These are phyloP conservation scores for Dictyostelium capitatum DNA, from an alignment of 78 protist species.

Conservation along the genomic window DNA sequence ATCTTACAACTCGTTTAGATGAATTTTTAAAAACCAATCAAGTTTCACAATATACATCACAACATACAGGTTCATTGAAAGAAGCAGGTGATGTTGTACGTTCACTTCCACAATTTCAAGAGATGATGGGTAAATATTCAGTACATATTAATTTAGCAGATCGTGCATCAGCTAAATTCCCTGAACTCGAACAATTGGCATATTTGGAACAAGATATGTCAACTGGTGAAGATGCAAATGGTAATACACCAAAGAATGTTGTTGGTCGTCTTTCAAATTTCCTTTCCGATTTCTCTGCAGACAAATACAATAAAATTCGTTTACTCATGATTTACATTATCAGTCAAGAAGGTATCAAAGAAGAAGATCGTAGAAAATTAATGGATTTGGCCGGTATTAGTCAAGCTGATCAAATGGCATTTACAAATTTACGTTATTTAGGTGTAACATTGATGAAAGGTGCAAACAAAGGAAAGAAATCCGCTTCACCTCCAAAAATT, in stretches of 20 bases:
- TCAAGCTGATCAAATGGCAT: slow-evolving; percentile 71
- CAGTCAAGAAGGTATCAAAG: slow-evolving; percentile 88
- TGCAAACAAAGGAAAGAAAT: slow-evolving; percentile 74
- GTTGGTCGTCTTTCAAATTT: slow-evolving; percentile 38
- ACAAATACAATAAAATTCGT: slow-evolving; percentile 65
- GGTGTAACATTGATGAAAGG: slow-evolving; percentile 84
- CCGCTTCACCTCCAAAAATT: slow-evolving; percentile 8
- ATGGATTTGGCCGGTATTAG: slow-evolving; percentile 74
- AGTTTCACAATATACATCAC: slow-evolving; percentile 35
- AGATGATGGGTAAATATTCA: slow-evolving; percentile 84
- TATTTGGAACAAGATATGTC: slow-evolving; percentile 90
- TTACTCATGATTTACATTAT: slow-evolving; percentile 84
- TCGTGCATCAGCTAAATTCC: slow-evolving; percentile 80
- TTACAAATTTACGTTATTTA: slow-evolving; percentile 73
- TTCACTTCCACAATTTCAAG: slow-evolving; percentile 91
- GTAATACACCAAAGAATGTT: slow-evolving; percentile 56
- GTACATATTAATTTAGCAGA: slow-evolving; percentile 86
- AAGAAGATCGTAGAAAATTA: slow-evolving; percentile 58
- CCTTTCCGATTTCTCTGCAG: slow-evolving; percentile 9
- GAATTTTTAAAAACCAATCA: slow-evolving; percentile 75
- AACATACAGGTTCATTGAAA: slow-evolving; percentile 60
- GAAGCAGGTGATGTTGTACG: slow-evolving; percentile 86
- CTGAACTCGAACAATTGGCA: slow-evolving; percentile 74
- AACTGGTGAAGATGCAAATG: slow-evolving; percentile 80
- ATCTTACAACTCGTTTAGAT: slow-evolving; percentile 74